phyloP scores from a whole-genome alignment of 2,329 filamentous ascomycete species.

The Knufia petricola region DNA sequence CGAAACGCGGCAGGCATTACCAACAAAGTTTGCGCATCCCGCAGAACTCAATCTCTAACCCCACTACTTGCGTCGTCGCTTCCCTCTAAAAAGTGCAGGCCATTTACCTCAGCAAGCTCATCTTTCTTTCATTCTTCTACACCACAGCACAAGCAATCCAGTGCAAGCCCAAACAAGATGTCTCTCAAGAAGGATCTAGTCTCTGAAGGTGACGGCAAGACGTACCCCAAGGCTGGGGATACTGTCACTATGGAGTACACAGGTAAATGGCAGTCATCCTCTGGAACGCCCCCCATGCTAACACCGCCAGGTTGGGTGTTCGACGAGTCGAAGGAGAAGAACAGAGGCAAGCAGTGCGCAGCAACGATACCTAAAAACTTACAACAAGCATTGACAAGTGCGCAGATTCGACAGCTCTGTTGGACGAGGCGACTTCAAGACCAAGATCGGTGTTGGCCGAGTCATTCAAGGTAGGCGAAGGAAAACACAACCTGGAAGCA shows the following conservation, averaged over 20 bases:
- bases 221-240: slow-evolving; percentile 55
- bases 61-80: slow-evolving; percentile 1
- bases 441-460: slow-evolving; percentile 67
- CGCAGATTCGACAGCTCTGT: slow-evolving; percentile 84
- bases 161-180: not conserved
- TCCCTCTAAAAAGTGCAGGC: not conserved
- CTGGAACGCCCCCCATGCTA: not conserved
- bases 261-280: not conserved
- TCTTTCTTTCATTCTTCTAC: slow-evolving; percentile 4
- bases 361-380: not conserved
- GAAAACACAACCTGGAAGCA: not conserved
- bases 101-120: not conserved
- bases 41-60: not conserved
- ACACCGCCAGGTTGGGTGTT: slow-evolving; percentile 5
- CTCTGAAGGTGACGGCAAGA: slow-evolving; percentile 4
- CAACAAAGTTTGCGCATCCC: not conserved
- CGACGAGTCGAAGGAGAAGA: not conserved
- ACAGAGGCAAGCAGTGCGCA: slow-evolving; percentile 1
- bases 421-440: slow-evolving; percentile 65
- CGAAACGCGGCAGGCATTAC: too few relatives aligned
- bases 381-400: not conserved
- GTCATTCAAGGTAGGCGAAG: slow-evolving; percentile 62
- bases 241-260: slow-evolving; percentile 67
- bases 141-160: not conserved
- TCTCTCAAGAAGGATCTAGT: slow-evolving; percentile 9